Conservation (phyloP, 805 yeast genomes). For the Wickerhamomyces chaumierensis region DNA sequence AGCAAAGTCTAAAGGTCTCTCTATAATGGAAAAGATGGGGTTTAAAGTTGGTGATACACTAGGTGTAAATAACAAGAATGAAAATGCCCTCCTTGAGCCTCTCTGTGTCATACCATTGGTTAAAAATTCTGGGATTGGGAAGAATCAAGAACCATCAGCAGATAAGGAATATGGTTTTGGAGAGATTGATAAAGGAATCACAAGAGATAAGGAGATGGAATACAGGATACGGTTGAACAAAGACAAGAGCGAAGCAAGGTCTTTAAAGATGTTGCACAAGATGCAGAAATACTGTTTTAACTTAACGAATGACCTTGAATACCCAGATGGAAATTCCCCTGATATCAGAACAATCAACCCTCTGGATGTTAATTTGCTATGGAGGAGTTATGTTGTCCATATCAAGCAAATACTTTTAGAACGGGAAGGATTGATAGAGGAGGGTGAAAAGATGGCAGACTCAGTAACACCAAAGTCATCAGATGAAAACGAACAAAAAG, state of each 20-base stretch:
- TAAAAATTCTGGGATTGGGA: conserved; percentile 17
- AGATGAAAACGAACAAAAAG: conserved; percentile 3
- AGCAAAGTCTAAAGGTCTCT: conserved; percentile 30
- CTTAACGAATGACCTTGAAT: neutral
- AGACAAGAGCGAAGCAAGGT: conserved; percentile 6
- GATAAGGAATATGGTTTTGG: neutral
- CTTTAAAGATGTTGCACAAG: conserved; percentile 12
- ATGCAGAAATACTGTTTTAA: conserved; percentile 33
- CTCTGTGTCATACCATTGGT: conserved; percentile 13
- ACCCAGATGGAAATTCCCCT: neutral
- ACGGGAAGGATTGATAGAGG: too few species aligned
- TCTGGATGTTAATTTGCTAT: conserved; percentile 26
- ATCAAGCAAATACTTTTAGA: conserved; percentile 7
- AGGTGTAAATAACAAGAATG: conserved; percentile 21
- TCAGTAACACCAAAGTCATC: too few species aligned
- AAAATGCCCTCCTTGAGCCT: conserved; percentile 22
- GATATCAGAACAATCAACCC: conserved; percentile 18
- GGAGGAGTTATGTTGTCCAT: conserved; percentile 26
- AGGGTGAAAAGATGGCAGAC: too few species aligned
- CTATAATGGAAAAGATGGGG: conserved; percentile 53
- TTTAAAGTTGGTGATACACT: conserved; percentile 35
- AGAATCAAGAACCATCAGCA: conserved; percentile 6
- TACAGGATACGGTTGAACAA: conserved; percentile 14
- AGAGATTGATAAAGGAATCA: conserved; percentile 2
- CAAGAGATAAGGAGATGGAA: conserved; percentile 7